These are phyloP conservation scores for Amylocarpus encephaloides DNA, from an alignment of 2,329 filamentous ascomycete genomes.

Conservation along the genomic window DNA sequence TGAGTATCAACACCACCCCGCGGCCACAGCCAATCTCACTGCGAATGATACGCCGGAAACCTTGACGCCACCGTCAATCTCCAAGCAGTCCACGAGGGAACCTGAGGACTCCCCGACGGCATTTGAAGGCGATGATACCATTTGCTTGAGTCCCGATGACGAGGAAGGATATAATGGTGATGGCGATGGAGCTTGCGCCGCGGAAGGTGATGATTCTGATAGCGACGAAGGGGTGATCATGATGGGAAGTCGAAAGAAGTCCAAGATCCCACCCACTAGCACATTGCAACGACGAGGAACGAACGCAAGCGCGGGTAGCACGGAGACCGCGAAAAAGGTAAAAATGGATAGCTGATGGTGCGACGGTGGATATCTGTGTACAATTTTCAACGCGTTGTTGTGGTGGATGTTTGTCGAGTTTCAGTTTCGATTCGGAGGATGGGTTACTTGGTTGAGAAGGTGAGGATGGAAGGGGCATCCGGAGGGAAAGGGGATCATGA, in stretches of 20 bases:
- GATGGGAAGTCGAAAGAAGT: conserved; percentile 31
- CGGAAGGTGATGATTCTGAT: conserved; percentile 28
- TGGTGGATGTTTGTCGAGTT: conserved; percentile 5
- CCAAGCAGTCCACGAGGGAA: conserved; percentile 19
- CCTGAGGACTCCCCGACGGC: background rate
- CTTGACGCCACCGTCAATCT: conserved; percentile 25
- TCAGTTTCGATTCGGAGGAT: conserved; percentile 3
- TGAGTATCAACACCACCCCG: conserved; percentile 48
- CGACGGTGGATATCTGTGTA: conserved; percentile 4
- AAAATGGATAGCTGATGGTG: conserved; percentile 21
- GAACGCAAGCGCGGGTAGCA: conserved; percentile 54
- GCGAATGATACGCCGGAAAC: conserved; percentile 24
- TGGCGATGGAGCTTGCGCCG: conserved; percentile 21
- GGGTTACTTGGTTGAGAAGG: conserved; percentile 4
- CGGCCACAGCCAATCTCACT: conserved; percentile 32
- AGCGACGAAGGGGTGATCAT: conserved; percentile 31
- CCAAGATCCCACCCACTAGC: conserved; percentile 33
- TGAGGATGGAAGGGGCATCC: background rate
- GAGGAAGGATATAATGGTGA: conserved; percentile 29
- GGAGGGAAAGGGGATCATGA: no score
- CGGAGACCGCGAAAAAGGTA: conserved; percentile 56
- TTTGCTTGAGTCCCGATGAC: conserved; percentile 16
- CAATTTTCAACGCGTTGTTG: conserved; percentile 2
- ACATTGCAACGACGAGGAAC: conserved; percentile 45
- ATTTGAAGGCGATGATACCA: conserved; percentile 9